Percentiles rank a stretch among this genome's conserved stretches.
Conservation (phyloP, 257 asterid genomes). For the Nicotiana obtusifolia region DNA sequence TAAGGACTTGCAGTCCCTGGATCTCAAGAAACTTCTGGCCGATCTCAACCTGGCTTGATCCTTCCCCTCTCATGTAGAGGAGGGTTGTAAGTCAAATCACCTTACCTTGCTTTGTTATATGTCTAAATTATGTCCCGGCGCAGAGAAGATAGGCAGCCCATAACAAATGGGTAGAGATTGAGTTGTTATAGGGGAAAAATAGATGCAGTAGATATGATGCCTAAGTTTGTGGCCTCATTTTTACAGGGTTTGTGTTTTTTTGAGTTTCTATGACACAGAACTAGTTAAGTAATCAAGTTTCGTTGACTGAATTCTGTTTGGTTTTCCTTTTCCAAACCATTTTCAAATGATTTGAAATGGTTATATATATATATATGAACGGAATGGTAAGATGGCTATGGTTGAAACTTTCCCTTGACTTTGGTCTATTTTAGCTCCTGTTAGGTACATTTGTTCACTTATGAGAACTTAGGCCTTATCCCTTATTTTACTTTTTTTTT, state of each 20-base stretch:
- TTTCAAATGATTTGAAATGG: background rate
- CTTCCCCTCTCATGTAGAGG: background rate
- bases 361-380: background rate
- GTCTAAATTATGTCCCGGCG: conserved; percentile 22
- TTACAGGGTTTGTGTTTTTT: conserved; percentile 1
- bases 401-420: background rate
- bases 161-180: conserved; percentile 21
- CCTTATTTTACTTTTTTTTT: no score
- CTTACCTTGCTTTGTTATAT: conserved; percentile 18
- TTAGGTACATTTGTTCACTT: background rate
- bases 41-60: conserved; percentile 22
- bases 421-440: background rate
- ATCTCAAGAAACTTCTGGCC: conserved; percentile 20
- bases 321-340: background rate
- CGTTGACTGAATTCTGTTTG: background rate
- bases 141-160: conserved; percentile 26
- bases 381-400: background rate
- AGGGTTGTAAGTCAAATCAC: conserved; percentile 13
- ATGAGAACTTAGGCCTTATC: background rate
- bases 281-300: background rate
- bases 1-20: conserved; percentile 18
- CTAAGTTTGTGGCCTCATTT: background rate
- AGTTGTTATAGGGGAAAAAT: conserved; percentile 4
- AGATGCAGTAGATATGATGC: conserved; percentile 2
- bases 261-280: background rate